Percentiles rank a stretch among this genome's conserved stretches.
These are phyloP conservation scores for Porphyrellus sp. DNA, from an alignment of 1,284 basidiomycete genomes.

Conservation along the genomic window DNA sequence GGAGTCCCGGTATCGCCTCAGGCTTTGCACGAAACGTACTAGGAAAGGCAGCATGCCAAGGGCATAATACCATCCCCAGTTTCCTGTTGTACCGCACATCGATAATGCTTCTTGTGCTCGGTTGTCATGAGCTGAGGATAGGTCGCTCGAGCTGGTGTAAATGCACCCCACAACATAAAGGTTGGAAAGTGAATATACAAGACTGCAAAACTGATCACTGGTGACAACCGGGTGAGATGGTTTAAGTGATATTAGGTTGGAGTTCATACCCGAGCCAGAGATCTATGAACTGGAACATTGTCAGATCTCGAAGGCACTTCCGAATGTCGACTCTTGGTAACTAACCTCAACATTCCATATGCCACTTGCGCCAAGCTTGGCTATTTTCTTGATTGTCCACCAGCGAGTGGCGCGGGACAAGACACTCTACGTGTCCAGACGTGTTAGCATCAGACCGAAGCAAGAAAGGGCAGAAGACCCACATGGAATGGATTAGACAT, in stretches of 20 bases:
- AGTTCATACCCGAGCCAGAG: slow-evolving; percentile 74
- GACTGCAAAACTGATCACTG: slow-evolving; percentile 82
- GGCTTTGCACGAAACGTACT: slow-evolving; percentile 79
- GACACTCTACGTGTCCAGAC: slow-evolving; percentile 13
- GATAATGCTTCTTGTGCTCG: slow-evolving; percentile 17
- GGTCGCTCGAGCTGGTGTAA: slow-evolving; percentile 40
- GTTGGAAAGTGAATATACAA: slow-evolving; percentile 72
- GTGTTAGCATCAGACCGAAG: not conserved
- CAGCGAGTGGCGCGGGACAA: slow-evolving; percentile 49
- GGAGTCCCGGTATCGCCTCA: slow-evolving; percentile 84
- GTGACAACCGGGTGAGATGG: slow-evolving; percentile 17
- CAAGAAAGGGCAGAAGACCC: slow-evolving; percentile 29
- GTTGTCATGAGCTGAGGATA: slow-evolving; percentile 9
- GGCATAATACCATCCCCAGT: slow-evolving; percentile 62
- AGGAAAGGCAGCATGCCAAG: slow-evolving; percentile 62
- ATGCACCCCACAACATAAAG: slow-evolving; percentile 74
- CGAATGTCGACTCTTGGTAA: slow-evolving; percentile 5
- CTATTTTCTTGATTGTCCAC: slow-evolving; percentile 73
- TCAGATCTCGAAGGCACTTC: not conserved
- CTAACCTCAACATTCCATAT: slow-evolving; percentile 70
- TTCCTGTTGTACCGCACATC: slow-evolving; percentile 14
- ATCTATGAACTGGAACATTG: slow-evolving; percentile 58
- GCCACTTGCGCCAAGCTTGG: slow-evolving; percentile 68
- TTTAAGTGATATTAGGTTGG: slow-evolving; percentile 18
- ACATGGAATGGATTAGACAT: slow-evolving; percentile 79